A percentile compares a stretch with the other conserved stretches of the same genome.
phyloP scores from a whole-genome alignment of 331 rosid genomes.

The Erythrophleum ivorense region DNA sequence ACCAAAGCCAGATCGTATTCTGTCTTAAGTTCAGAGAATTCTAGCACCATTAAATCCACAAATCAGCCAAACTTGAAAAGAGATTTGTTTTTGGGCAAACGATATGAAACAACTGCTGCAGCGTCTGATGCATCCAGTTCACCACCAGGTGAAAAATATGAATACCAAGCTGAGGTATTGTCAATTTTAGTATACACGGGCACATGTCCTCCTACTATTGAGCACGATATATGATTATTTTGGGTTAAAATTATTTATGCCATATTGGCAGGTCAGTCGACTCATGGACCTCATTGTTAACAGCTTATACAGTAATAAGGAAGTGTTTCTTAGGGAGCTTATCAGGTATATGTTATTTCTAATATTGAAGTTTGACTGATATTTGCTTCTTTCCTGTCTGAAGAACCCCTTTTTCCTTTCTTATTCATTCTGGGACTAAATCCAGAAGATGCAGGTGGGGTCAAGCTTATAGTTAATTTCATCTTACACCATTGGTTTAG shows the following conservation, averaged over 20 bases:
- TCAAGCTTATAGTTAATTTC: not conserved
- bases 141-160: conserved; percentile 69
- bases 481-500: not conserved
- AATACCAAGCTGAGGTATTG: conserved; percentile 95
- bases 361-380: not conserved
- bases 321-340: conserved; percentile 96
- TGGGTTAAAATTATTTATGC: conserved; percentile 10
- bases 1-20: conserved; percentile 65
- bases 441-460: not conserved
- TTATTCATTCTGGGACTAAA: not conserved
- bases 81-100: conserved; percentile 48
- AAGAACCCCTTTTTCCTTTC: not conserved
- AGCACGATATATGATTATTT: not conserved
- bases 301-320: conserved; percentile 97
- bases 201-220: not conserved
- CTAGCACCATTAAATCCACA: conserved; percentile 32
- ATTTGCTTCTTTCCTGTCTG: not conserved
- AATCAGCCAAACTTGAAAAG: conserved; percentile 43
- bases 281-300: conserved; percentile 99
- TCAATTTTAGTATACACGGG: not conserved
- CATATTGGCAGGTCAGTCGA: conserved; percentile 77
- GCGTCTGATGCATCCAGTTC: conserved; percentile 69
- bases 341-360: conserved; percentile 63
- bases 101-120: conserved; percentile 80
- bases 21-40: conserved; percentile 46